A percentile compares a stretch with the other conserved stretches of the same genome.
Conservation (phyloP, 1,139 yeast species). For the Saccharomyces hybrid region DNA sequence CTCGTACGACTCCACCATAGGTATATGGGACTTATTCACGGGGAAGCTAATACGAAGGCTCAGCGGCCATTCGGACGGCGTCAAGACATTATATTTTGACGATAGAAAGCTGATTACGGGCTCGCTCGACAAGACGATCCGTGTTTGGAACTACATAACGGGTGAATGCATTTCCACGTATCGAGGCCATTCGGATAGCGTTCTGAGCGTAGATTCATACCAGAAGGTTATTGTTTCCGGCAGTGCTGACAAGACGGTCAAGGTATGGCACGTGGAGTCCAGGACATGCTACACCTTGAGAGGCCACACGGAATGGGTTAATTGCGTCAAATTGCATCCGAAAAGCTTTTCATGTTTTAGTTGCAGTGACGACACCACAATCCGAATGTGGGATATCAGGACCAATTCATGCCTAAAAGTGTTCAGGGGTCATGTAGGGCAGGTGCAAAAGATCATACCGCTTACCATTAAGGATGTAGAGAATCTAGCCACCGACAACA, state of each 20-base stretch:
- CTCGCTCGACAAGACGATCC: slow-evolving; percentile 81
- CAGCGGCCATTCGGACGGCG: slow-evolving; percentile 79
- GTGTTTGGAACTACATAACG: slow-evolving; percentile 92
- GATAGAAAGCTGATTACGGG: slow-evolving; percentile 85
- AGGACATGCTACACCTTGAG: slow-evolving; percentile 86
- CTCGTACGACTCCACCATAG: slow-evolving; percentile 79
- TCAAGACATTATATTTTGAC: slow-evolving; percentile 76
- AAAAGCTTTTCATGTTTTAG: slow-evolving; percentile 72
- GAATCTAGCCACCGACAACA: slow-evolving; percentile 33
- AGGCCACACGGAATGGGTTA: slow-evolving; percentile 91
- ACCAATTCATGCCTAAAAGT: slow-evolving; percentile 72
- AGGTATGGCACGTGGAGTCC: slow-evolving; percentile 93
- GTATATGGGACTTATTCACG: slow-evolving; percentile 80
- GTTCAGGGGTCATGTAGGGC: slow-evolving; percentile 62
- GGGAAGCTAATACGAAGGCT: slow-evolving; percentile 72
- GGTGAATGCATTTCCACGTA: slow-evolving; percentile 92
- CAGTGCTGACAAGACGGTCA: slow-evolving; percentile 82
- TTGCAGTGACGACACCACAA: slow-evolving; percentile 86
- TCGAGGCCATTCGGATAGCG: slow-evolving; percentile 85
- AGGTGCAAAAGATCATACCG: slow-evolving; percentile 85
- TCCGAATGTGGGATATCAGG: slow-evolving; percentile 88
- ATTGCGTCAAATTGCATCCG: slow-evolving; percentile 78
- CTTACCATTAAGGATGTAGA: slow-evolving; percentile 45
- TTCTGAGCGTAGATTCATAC: slow-evolving; percentile 60
- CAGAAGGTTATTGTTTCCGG: slow-evolving; percentile 86